Base-by-base conservation (phyloP, 108 stramenopile species). In the Skeletonema grethae region DNA sequence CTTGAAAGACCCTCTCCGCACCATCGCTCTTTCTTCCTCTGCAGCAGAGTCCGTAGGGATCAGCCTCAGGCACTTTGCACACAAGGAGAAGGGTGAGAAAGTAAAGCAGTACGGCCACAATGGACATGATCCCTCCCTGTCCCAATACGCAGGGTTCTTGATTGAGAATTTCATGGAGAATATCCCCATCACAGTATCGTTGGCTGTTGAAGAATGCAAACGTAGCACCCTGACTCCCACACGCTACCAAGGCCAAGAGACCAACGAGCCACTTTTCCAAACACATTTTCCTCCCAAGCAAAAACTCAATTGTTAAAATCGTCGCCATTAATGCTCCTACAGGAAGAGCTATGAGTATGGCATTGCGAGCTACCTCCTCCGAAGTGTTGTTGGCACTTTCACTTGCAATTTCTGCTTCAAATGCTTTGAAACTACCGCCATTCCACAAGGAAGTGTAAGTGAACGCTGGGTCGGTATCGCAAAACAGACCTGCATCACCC, bases 141-240 rank as follows among this genome's bases (percentile, higher is more conserved):
- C 63, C 76, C 10, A 70, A 29, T 10, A 69, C 63, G 29, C 76
- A 77, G 31, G 76, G 76, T 12, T 69, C 35, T 58, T 63, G 53
- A 39, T 69, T 61, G 20, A 77, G 61, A 36, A 77, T 77, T 60
- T 77, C 76, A 62, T 65, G 57, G 9, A 77, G 34, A 34, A 77
- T 59, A 30, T 77, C 68, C 25, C 67, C 76, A 57, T 77, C 69
- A 57, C 76, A 77, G 61, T 77, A 77, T 69, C 68, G 57, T 15
- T 70, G 63, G 64, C 76, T 77, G 28, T 77, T 69, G 45, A 77
- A 77, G 43, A 77, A 69, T 2, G 69, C 43, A 56, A 77, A 77
- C 0, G 76, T 70, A 20, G 65, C 15, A 55, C 76, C 76, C 57
- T 77, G 76, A 7, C 58, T 53, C 7, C 2, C 20, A 70, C 67